phyloP scores from a whole-genome alignment of 2,329 filamentous ascomycete genomes.

The Exophiala dermatitidis region DNA sequence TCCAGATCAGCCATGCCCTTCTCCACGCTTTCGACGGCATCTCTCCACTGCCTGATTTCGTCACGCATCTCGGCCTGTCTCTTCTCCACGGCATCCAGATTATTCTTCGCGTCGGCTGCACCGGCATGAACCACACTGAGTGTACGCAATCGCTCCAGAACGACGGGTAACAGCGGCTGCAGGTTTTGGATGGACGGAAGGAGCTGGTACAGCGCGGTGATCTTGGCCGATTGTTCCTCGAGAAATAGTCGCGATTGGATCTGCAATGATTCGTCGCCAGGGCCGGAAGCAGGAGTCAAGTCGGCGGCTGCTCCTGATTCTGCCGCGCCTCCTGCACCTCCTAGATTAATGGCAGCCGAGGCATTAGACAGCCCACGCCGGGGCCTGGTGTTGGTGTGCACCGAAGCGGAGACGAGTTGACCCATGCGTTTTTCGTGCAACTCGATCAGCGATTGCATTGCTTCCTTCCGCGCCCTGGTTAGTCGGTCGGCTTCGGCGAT shows the following conservation, averaged over 20 bases:
- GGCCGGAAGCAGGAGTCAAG: background rate
- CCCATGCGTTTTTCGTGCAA: constrained; percentile 36
- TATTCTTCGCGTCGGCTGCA: constrained; percentile 72
- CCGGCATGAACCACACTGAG: constrained; percentile 78
- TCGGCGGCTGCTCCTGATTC: constrained; percentile 31
- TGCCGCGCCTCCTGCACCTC: too few relatives aligned
- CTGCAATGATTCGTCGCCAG: constrained; percentile 21
- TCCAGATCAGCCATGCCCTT: constrained; percentile 63
- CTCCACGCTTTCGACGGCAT: constrained; percentile 73
- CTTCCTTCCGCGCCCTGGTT: constrained; percentile 38
- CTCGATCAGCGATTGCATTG: constrained; percentile 37
- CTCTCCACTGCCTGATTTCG: constrained; percentile 80
- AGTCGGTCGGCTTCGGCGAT: constrained; percentile 41
- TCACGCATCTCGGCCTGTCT: constrained; percentile 72
- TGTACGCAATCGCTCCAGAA: constrained; percentile 78
- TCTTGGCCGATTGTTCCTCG: constrained; percentile 69
- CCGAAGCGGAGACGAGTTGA: constrained; percentile 28
- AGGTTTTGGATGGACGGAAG: constrained; percentile 82
- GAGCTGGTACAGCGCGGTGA: constrained; percentile 84
- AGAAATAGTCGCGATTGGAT: constrained; percentile 37
- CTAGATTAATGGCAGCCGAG: constrained; percentile 41
- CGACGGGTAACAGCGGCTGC: constrained; percentile 72
- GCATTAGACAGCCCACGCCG: constrained; percentile 37
- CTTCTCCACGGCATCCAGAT: constrained; percentile 67
- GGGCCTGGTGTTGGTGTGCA: constrained; percentile 13